These are phyloP conservation scores for Cryptococcus sp. DNA, from an alignment of 1,284 basidiomycete species.

Conservation along the genomic window DNA sequence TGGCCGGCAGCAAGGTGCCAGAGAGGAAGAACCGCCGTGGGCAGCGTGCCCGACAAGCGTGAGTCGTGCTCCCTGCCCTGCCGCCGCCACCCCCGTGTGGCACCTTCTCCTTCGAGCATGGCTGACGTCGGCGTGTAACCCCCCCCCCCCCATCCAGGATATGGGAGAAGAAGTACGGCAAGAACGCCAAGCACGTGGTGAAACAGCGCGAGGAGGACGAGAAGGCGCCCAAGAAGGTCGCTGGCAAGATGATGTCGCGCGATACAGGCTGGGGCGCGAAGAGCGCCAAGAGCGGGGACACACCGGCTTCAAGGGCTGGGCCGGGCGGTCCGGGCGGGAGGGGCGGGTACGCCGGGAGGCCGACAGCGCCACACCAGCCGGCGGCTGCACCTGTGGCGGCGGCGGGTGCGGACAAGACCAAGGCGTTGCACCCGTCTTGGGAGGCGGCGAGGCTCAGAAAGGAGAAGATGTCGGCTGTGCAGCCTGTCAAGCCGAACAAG, in stretches of 20 bases:
- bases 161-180: slow-evolving; percentile 95
- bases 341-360: too few species aligned
- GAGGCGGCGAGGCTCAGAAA: slow-evolving; percentile 78
- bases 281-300: slow-evolving; percentile 9
- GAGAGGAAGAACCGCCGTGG: slow-evolving; percentile 83
- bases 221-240: slow-evolving; percentile 9
- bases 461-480: slow-evolving; percentile 52
- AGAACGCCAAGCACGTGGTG: slow-evolving; percentile 84
- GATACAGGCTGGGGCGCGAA: slow-evolving; percentile 18
- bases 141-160: slow-evolving; percentile 59
- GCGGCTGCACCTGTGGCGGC: slow-evolving; percentile 4
- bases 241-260: slow-evolving; percentile 16
- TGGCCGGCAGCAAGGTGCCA: slow-evolving; percentile 51
- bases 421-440: slow-evolving; percentile 82
- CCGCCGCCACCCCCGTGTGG: neutral
- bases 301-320: neutral
- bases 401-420: slow-evolving; percentile 36
- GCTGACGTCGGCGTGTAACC: too few species aligned
- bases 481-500: slow-evolving; percentile 52
- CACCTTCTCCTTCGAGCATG: neutral
- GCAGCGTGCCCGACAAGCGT: slow-evolving; percentile 86
- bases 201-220: slow-evolving; percentile 51
- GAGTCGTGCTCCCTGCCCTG: slow-evolving; percentile 51
- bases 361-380: neutral
- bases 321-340: neutral